Conservation (phyloP, 2,329 filamentous ascomycete species). For the Fusarium illudens region DNA sequence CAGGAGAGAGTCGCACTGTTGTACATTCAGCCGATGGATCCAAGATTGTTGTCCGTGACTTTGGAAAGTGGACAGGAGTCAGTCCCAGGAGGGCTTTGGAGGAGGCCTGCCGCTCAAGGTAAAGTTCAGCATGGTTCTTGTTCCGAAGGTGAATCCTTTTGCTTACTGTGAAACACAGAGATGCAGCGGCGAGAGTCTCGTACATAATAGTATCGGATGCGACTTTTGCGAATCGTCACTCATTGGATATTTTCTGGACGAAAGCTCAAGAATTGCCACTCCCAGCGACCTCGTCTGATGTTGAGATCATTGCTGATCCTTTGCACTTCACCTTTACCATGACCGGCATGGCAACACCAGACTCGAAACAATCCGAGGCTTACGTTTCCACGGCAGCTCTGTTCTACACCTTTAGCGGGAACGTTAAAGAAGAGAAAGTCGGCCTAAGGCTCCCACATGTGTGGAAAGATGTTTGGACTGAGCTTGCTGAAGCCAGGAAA, state of each 20-base stretch:
- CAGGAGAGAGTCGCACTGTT: constrained; percentile 66
- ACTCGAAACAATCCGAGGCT: constrained; percentile 82
- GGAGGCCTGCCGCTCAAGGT: constrained; percentile 86
- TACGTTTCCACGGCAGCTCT: constrained; percentile 84
- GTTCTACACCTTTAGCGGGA: constrained; percentile 82
- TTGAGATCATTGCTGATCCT: constrained; percentile 57
- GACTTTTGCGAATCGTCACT: constrained; percentile 78
- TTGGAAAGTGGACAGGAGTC: constrained; percentile 83
- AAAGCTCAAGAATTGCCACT: constrained; percentile 69
- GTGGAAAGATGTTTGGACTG: constrained; percentile 88
- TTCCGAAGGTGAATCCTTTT: neutral
- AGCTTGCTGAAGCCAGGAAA: constrained; percentile 77
- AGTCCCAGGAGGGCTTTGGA: constrained; percentile 80
- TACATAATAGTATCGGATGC: constrained; percentile 77
- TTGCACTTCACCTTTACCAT: constrained; percentile 75
- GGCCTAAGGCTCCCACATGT: constrained; percentile 78
- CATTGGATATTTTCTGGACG: constrained; percentile 79
- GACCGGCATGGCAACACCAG: constrained; percentile 75
- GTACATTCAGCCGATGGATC: constrained; percentile 61
- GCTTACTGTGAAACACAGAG: constrained; percentile 57
- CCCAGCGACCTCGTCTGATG: constrained; percentile 45
- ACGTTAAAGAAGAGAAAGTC: constrained; percentile 85
- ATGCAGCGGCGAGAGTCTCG: constrained; percentile 71
- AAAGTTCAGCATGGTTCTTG: constrained; percentile 20
- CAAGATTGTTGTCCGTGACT: constrained; percentile 76